Percentiles rank a stretch among this genome's conserved stretches.
phyloP scores from a whole-genome alignment of 2,329 filamentous ascomycete species.

The Ophiostoma novo-ulmi region DNA sequence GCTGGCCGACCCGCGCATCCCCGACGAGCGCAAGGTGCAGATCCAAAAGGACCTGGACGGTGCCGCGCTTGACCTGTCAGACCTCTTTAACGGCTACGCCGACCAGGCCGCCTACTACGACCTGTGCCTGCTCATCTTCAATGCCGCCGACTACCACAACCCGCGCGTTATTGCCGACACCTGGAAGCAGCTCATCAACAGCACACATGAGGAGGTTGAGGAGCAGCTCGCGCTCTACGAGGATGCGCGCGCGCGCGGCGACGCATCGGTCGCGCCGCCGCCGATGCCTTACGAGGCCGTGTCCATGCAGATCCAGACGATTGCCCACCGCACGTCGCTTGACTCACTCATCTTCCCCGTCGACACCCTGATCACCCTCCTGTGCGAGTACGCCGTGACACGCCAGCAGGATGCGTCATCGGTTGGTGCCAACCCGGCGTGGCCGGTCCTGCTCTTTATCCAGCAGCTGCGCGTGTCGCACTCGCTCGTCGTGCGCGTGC shows the following conservation, averaged over 20 bases:
- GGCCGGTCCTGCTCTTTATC: constrained; percentile 54
- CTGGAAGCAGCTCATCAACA: constrained; percentile 76
- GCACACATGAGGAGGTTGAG: constrained; percentile 57
- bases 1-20: constrained; percentile 65
- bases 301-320: constrained; percentile 57
- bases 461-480: constrained; percentile 51
- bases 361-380: constrained; percentile 53
- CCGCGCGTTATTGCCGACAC: constrained; percentile 75
- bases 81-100: constrained; percentile 89
- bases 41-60: constrained; percentile 68
- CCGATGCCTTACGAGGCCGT: constrained; percentile 66
- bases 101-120: constrained; percentile 87
- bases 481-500: constrained; percentile 50
- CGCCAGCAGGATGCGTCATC: constrained; percentile 53
- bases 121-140: constrained; percentile 86
- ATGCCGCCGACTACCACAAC: constrained; percentile 85
- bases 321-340: constrained; percentile 59
- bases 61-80: constrained; percentile 68
- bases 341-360: constrained; percentile 65
- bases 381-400: constrained; percentile 58
- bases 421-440: constrained; percentile 52
- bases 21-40: constrained; percentile 55
- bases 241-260: constrained; percentile 33
- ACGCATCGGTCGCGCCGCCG: constrained; percentile 34
- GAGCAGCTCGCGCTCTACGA: constrained; percentile 39